A percentile compares a stretch with the other conserved stretches of the same genome.
These are phyloP conservation scores for Claviceps purpurea DNA, from an alignment of 2,329 filamentous ascomycete species.

Conservation along the genomic window DNA sequence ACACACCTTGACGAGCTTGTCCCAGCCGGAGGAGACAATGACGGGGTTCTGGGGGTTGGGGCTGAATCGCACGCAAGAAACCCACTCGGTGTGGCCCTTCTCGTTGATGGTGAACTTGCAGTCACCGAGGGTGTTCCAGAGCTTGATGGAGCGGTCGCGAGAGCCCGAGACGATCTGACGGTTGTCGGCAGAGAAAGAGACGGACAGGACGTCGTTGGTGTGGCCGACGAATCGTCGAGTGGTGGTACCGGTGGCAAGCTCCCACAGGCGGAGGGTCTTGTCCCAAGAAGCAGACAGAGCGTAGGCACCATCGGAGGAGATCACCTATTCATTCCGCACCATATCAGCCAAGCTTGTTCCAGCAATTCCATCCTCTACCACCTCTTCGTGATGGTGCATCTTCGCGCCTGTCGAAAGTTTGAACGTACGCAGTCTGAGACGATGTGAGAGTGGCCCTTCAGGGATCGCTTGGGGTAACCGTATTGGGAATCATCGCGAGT, in stretches of 20 bases:
- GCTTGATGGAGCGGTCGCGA: constrained; percentile 97
- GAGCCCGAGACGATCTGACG: constrained; percentile 98
- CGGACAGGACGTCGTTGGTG: constrained; percentile 98
- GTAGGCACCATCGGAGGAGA: constrained; percentile 98
- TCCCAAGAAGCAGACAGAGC: constrained; percentile 98
- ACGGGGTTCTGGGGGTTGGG: constrained; percentile 99
- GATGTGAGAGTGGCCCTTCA: constrained; percentile 98
- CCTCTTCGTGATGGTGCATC: no score
- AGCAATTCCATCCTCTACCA: background rate
- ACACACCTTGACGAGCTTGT: constrained; percentile 99
- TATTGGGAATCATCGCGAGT: constrained; percentile 97
- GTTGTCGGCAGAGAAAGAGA: constrained; percentile 99
- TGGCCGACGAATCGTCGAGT: constrained; percentile 98
- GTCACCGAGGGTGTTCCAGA: constrained; percentile 99
- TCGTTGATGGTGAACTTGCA: constrained; percentile 99
- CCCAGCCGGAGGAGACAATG: constrained; percentile 96
- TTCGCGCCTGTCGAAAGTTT: constrained; percentile 3
- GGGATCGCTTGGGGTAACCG: constrained; percentile 97
- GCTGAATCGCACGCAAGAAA: constrained; percentile 98
- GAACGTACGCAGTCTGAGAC: constrained; percentile 97
- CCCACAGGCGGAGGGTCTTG: constrained; percentile 99
- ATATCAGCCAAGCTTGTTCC: constrained; percentile 12
- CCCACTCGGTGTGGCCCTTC: constrained; percentile 99
- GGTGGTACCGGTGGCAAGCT: constrained; percentile 92
- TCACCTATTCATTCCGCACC: constrained; percentile 49